A percentile compares a stretch with the other conserved stretches of the same genome.
Conservation (phyloP, 345 rosid species). For the Excoecaria cochinchinensis region DNA sequence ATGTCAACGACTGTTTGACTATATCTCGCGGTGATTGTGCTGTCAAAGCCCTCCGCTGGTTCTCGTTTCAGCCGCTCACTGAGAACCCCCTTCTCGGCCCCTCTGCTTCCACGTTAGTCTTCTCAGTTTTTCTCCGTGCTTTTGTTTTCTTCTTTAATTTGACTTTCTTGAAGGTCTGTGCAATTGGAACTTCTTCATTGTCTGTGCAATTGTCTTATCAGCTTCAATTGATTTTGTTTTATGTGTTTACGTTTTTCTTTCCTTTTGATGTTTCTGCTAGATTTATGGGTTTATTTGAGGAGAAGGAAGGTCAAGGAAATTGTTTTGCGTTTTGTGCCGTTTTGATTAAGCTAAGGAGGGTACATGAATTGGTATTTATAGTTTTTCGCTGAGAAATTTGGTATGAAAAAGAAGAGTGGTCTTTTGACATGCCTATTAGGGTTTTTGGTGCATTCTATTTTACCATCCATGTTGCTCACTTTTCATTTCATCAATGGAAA, state of each 20-base stretch:
- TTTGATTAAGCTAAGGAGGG: background rate
- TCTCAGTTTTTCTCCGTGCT: background rate
- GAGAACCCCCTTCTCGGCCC: constrained; percentile 93
- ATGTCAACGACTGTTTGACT: constrained; percentile 54
- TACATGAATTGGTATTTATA: background rate
- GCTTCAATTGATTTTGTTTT: background rate
- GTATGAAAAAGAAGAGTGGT: background rate
- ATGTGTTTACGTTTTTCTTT: background rate
- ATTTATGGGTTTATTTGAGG: background rate
- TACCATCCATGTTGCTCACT: background rate
- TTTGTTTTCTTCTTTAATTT: background rate
- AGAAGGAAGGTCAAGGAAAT: background rate
- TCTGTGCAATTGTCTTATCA: too few species aligned
- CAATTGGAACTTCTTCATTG: background rate
- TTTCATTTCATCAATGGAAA: background rate
- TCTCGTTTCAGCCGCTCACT: constrained; percentile 73
- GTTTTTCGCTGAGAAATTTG: background rate
- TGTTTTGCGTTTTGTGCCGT: background rate
- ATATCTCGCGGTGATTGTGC: constrained; percentile 61
- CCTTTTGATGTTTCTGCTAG: background rate
- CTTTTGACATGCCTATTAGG: background rate
- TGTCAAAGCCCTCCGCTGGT: constrained; percentile 39
- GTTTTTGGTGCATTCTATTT: background rate
- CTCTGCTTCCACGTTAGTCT: constrained; percentile 69
- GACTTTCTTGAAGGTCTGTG: background rate